Evolutionary conservation across 768 basidiomycete species (phyloP).

Genomic region (Artomyces pyxidatus): DNA sequence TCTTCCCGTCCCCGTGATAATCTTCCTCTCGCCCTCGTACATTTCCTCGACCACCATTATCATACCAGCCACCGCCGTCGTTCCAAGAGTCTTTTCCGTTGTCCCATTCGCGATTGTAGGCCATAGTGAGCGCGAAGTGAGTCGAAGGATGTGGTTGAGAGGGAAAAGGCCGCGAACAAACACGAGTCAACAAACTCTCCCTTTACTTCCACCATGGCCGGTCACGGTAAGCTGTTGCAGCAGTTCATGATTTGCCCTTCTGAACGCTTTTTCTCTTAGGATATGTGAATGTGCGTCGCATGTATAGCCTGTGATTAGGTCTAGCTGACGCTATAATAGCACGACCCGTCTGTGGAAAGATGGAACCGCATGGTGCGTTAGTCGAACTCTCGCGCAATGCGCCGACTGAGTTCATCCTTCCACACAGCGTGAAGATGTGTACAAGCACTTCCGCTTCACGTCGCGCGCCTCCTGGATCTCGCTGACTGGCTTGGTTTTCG

Average conservation of each 20-base stretch:
- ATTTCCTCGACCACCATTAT: constrained; percentile 30
- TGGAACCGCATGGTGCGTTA: constrained; percentile 51
- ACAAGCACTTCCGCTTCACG: constrained; percentile 78
- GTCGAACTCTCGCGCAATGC: background rate
- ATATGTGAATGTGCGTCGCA: constrained; percentile 43
- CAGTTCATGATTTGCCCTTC: background rate
- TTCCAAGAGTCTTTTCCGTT: constrained; percentile 60
- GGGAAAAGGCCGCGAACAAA: constrained; percentile 16
- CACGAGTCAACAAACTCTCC: constrained; percentile 17
- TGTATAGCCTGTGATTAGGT: constrained; percentile 1
- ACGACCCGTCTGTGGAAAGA: constrained; percentile 46
- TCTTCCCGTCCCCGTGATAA: constrained; percentile 60
- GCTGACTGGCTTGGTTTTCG: constrained; percentile 53
- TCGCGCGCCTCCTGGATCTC: constrained; percentile 52
- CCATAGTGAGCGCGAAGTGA: constrained; percentile 34
- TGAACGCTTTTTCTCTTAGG: constrained; percentile 28
- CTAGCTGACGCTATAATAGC: constrained; percentile 18
- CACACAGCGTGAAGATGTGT: constrained; percentile 72
- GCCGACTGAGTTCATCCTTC: background rate
- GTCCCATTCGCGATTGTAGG: constrained; percentile 79
- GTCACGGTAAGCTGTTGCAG: constrained; percentile 42
- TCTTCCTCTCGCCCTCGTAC: constrained; percentile 61
- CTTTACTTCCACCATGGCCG: constrained; percentile 42
- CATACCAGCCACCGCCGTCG: constrained; percentile 34
- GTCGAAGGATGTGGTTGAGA: constrained; percentile 12